Conservation (phyloP, 192 early-diverging fungal species). For the Coemansia sp. region DNA sequence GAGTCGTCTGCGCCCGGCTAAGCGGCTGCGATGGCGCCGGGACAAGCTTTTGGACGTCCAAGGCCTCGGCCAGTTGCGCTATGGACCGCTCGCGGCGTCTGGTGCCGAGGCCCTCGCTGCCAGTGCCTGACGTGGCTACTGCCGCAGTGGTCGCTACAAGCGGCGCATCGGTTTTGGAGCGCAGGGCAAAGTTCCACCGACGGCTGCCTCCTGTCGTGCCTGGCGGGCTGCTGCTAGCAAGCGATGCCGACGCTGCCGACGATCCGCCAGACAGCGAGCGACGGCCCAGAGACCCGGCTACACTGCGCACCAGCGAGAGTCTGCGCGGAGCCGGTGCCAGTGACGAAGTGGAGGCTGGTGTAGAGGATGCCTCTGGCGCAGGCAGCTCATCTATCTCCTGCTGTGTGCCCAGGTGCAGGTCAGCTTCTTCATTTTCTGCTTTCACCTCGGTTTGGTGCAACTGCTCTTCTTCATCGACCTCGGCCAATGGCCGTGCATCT, state of each 20-base stretch:
- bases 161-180: conserved; percentile 15
- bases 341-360: too few species aligned
- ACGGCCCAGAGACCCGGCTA: conserved; percentile 5
- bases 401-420: too few species aligned
- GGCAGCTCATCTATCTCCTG: too few species aligned
- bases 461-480: neutral
- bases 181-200: conserved; percentile 22
- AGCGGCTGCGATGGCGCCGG: too few species aligned
- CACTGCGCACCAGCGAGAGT: conserved; percentile 19
- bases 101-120: too few species aligned
- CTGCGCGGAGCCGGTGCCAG: too few species aligned
- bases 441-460: neutral
- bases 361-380: too few species aligned
- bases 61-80: neutral
- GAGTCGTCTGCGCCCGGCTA: too few species aligned
- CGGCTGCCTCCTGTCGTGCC: neutral
- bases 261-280: conserved; percentile 12
- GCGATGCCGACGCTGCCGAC: neutral
- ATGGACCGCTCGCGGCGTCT: neutral
- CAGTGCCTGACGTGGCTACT: conserved; percentile 1
- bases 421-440: too few species aligned
- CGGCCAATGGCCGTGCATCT: neutral
- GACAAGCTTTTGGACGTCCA: neutral
- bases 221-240: too few species aligned
- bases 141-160: conserved; percentile 18